These are phyloP conservation scores for Mortierella antarctica DNA, from an alignment of 192 early-diverging fungal genomes.

Conservation along the genomic window DNA sequence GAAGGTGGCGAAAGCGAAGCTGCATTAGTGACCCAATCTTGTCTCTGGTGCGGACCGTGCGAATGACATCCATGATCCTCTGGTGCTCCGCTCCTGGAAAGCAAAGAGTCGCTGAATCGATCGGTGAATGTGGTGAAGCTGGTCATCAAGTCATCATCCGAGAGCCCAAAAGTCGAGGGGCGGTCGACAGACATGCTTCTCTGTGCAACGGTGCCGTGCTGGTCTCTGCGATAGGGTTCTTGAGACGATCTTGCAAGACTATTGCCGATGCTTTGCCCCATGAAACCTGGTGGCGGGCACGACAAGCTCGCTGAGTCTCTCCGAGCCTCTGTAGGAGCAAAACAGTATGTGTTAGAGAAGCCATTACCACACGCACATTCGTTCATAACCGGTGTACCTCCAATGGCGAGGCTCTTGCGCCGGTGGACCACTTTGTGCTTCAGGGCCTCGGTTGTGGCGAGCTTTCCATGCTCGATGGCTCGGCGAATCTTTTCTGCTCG, in stretches of 20 bases:
- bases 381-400: conserved; percentile 11
- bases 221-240: too few species aligned
- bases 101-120: conserved; percentile 20
- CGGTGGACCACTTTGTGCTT: conserved; percentile 31
- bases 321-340: too few species aligned
- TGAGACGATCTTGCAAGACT: too few species aligned
- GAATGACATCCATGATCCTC: background rate
- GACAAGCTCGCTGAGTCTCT: too few species aligned
- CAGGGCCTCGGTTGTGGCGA: conserved; percentile 42
- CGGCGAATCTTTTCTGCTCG: conserved; percentile 40
- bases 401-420: conserved; percentile 29
- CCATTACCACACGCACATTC: background rate
- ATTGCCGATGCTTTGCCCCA: too few species aligned
- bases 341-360: background rate
- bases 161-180: conserved; percentile 25
- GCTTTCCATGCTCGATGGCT: conserved; percentile 40
- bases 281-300: too few species aligned
- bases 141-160: conserved; percentile 44
- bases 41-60: background rate
- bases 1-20: conserved; percentile 20
- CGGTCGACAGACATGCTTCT: background rate
- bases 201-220: too few species aligned
- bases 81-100: conserved; percentile 1
- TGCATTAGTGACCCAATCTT: background rate
- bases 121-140: conserved; percentile 38